Conservation (phyloP, 768 basidiomycete species). For the Obba rivulosa region DNA sequence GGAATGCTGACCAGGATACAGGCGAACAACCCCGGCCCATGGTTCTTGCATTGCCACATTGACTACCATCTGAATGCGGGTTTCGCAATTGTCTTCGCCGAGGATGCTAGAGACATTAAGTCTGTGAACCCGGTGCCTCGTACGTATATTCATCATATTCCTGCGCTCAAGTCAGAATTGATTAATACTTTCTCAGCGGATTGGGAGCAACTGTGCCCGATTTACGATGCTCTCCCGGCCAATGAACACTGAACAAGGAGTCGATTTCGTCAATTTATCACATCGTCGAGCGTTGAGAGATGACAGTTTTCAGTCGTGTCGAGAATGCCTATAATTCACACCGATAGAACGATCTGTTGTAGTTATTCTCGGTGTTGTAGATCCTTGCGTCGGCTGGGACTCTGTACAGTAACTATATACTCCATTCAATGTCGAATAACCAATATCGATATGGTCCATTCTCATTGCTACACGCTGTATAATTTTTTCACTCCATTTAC, state of each 20-base stretch:
- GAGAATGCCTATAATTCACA: too few species aligned
- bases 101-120: conserved; percentile 20
- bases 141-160: background rate
- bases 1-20: conserved; percentile 7
- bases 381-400: too few species aligned
- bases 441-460: too few species aligned
- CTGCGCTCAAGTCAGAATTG: background rate
- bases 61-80: conserved; percentile 24
- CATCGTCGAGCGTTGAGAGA: too few species aligned
- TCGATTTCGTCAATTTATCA: too few species aligned
- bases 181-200: background rate
- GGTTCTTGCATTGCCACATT: conserved; percentile 12
- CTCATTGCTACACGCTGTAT: too few species aligned
- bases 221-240: background rate
- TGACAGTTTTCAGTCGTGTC: too few species aligned
- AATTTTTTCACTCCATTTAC: too few species aligned
- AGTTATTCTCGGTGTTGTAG: background rate
- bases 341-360: too few species aligned
- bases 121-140: conserved; percentile 6
- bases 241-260: conserved; percentile 2
- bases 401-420: too few species aligned
- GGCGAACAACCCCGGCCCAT: conserved; percentile 11
- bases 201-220: conserved; percentile 4
- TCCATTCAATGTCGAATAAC: too few species aligned
- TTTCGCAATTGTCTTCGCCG: conserved; percentile 35